phyloP scores from a whole-genome alignment of 1,139 yeast species.

The Kodamaea arcana region DNA sequence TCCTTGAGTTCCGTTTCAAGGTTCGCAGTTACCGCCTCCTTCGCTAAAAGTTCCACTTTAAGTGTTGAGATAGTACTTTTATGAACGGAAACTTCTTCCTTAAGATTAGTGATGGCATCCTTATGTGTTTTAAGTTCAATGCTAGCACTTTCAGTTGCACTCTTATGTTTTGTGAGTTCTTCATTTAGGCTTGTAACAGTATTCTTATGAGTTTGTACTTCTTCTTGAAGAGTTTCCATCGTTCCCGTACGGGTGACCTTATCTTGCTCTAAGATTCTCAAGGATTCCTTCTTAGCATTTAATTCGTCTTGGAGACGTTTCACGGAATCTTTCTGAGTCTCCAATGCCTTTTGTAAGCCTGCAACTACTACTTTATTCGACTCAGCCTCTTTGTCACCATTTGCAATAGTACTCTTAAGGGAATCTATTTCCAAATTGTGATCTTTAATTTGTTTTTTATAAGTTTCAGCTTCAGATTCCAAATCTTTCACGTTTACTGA shows the following conservation, averaged over 20 bases:
- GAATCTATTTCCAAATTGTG: not conserved
- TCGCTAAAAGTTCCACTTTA: not conserved
- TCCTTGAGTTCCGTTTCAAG: not conserved
- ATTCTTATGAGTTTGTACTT: not conserved
- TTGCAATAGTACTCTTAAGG: not conserved
- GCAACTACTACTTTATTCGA: not conserved
- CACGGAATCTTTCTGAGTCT: not conserved
- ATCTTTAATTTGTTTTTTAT: not conserved
- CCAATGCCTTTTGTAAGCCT: not conserved
- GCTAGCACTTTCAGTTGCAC: not conserved
- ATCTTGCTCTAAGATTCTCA: not conserved
- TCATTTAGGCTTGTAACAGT: not conserved
- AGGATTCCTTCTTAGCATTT: not conserved
- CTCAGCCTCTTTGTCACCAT: not conserved
- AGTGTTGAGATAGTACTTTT: constrained; percentile 1
- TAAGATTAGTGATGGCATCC: not conserved
- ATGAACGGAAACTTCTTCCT: not conserved
- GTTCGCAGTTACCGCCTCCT: not conserved
- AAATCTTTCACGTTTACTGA: not conserved
- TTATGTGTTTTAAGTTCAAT: not conserved
- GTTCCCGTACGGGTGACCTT: not conserved
- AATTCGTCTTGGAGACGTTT: constrained; percentile 1
- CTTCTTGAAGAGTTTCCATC: not conserved
- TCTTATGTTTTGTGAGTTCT: not conserved
- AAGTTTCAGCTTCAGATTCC: not conserved